Conservation (phyloP, 169 alveolate species). For the Eimeria sp. region DNA sequence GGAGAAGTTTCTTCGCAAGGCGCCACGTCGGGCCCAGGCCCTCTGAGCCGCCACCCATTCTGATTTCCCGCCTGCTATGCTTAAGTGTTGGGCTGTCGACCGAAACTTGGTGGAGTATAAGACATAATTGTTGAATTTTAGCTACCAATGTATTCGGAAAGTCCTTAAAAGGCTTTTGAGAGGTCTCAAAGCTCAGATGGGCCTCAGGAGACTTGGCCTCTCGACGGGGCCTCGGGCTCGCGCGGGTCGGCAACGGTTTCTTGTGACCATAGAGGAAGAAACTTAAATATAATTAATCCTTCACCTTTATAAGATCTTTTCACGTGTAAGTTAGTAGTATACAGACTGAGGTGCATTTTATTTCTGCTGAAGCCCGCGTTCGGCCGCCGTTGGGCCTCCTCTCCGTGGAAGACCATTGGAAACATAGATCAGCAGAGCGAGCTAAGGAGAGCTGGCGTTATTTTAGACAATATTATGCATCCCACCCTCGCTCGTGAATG, state of each 20-base stretch:
- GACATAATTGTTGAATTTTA: not conserved
- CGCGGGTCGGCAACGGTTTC: slow-evolving; percentile 21
- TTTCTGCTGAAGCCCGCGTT: not conserved
- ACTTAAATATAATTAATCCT: not conserved
- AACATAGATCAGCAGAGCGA: not conserved
- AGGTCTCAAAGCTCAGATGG: not conserved
- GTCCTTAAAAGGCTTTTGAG: not conserved
- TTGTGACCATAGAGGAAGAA: not conserved
- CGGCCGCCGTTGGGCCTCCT: not conserved
- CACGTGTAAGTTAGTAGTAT: not conserved
- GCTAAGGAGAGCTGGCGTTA: not conserved
- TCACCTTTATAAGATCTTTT: not conserved
- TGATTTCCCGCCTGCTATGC: not conserved
- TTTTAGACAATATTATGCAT: not conserved
- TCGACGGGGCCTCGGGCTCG: slow-evolving; percentile 33
- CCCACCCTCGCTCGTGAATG: not conserved
- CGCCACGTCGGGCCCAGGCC: slow-evolving; percentile 45
- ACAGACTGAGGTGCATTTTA: not conserved
- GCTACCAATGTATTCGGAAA: not conserved
- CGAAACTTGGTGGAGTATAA: not conserved
- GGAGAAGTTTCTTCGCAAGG: not conserved
- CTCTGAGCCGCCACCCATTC: slow-evolving; percentile 39
- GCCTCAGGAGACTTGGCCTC: not conserved
- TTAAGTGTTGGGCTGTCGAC: slow-evolving; percentile 6
- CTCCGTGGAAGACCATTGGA: not conserved